phyloP scores from a whole-genome alignment of 805 yeast species.

The Lachancea sp. region DNA sequence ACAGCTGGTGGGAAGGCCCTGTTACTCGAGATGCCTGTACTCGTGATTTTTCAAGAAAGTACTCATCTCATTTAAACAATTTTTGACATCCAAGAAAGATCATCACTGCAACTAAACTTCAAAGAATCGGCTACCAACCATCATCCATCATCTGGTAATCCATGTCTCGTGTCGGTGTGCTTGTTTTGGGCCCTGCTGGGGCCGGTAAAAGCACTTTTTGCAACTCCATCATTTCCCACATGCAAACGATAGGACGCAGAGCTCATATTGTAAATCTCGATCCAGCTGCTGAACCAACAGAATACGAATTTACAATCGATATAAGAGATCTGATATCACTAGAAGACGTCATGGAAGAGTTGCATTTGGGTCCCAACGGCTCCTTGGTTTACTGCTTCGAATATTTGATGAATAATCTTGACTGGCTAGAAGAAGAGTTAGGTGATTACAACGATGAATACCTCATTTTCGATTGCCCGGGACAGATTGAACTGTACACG shows the following conservation, averaged over 20 bases:
- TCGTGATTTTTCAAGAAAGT: neutral
- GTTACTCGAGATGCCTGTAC: neutral
- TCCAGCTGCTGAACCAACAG: slow-evolving; percentile 94
- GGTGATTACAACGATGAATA: slow-evolving; percentile 95
- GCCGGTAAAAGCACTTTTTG: slow-evolving; percentile 95
- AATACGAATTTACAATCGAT: slow-evolving; percentile 87
- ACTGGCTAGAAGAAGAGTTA: slow-evolving; percentile 95
- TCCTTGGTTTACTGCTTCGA: slow-evolving; percentile 91
- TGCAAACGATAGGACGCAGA: slow-evolving; percentile 84
- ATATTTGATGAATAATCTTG: slow-evolving; percentile 78
- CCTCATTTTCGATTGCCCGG: slow-evolving; percentile 92
- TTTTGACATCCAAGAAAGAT: neutral
- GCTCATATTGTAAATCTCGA: slow-evolving; percentile 93
- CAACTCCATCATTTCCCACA: slow-evolving; percentile 75
- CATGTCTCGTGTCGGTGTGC: slow-evolving; percentile 93
- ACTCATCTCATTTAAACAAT: neutral
- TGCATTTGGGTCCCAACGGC: slow-evolving; percentile 92
- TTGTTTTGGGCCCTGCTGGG: slow-evolving; percentile 96
- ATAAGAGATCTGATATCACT: slow-evolving; percentile 84
- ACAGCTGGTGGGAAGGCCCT: neutral
- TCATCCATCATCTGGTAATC: neutral
- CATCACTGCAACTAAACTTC: neutral
- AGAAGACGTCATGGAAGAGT: slow-evolving; percentile 92
- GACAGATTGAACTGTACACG: slow-evolving; percentile 90
- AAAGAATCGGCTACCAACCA: neutral